These are phyloP conservation scores for Thraustotheca clavata DNA, from an alignment of 352 stramenopile genomes.

Conservation along the genomic window DNA sequence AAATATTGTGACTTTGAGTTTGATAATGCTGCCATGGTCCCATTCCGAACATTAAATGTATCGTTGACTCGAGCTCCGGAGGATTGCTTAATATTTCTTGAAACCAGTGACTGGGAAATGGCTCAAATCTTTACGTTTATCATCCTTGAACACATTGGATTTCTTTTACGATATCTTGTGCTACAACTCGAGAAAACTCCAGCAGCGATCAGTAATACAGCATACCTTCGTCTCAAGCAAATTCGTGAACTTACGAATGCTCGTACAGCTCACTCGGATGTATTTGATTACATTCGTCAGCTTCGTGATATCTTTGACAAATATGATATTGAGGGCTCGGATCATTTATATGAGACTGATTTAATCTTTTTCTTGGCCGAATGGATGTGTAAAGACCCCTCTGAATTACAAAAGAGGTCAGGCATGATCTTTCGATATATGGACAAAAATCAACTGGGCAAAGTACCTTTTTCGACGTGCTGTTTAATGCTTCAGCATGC, in stretches of 20 bases:
- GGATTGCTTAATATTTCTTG: conserved; percentile 38
- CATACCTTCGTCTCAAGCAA: conserved; percentile 73
- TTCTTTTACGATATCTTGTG: conserved; percentile 75
- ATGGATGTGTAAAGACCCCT: conserved; percentile 78
- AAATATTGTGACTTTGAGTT: conserved; percentile 65
- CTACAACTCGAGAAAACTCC: conserved; percentile 73
- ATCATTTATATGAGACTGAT: conserved; percentile 59
- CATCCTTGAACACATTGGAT: conserved; percentile 69
- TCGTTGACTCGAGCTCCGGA: conserved; percentile 27
- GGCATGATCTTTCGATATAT: conserved; percentile 83
- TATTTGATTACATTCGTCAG: conserved; percentile 79
- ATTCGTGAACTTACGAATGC: conserved; percentile 68
- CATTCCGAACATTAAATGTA: conserved; percentile 52
- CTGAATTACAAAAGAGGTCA: conserved; percentile 67
- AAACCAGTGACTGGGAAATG: conserved; percentile 43
- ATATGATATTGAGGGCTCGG: conserved; percentile 56
- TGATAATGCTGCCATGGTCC: conserved; percentile 52
- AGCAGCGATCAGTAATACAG: conserved; percentile 57
- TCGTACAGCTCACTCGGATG: conserved; percentile 38
- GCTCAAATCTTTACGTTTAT: conserved; percentile 75
- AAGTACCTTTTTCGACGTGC: conserved; percentile 76
- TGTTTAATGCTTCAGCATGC: conserved; percentile 86
- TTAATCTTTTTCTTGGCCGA: conserved; percentile 66
- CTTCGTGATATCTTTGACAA: conserved; percentile 76
- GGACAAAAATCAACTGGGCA: conserved; percentile 77